Base-by-base conservation (phyloP, 2,329 filamentous ascomycete genomes). In the Waltergamsia citrina region DNA sequence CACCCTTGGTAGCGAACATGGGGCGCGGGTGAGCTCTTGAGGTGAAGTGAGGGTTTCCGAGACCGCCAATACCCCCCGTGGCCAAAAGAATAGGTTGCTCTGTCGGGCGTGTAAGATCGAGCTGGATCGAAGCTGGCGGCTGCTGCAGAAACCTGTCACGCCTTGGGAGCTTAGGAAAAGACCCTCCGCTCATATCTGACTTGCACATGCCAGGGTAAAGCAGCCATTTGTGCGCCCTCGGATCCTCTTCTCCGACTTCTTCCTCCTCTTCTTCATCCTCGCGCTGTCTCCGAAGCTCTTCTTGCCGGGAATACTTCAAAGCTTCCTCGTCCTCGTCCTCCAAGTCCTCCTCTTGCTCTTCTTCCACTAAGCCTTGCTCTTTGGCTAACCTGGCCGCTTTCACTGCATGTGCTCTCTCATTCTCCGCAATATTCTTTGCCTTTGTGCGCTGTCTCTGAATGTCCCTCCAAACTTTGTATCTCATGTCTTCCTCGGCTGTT, bases 11-110 rank as follows among this genome's bases (percentile, higher is more conserved):
- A 6, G 90, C 92, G 54, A 88, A 94, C 48, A 90, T 81, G 1
- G 92, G 92, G 27, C 81, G 72, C 4, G 77, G 73, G 32, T 76
- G 71, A n/a, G 78, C 71, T 35, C 80, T 80, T 5, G 84, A 83
- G 21, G 84, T 75, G 50, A 96, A 98, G 55, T 95, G 87, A 5
- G 92, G 85, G 51, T 98, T 98, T 9, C 92, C 92, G 7, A 95
- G 59, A 1, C 92, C 92, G 7, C 92, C 92, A 40, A 93, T 74
- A 5, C 86, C 88, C 7, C 92, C 92, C 1, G 85, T 81, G 2
- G 86, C 85, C 9, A 98, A 74, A 17, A 98, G 67, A 43, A 95
- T 78, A 1, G 92, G 92, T 30, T 76, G 74, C 5, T 85, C 77
- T 59, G 92, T 94, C 1, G 85, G 84, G 32, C 76, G 69, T 32